Evolutionary conservation across 2,329 filamentous ascomycete species (phyloP), one percentile per base, ranked within the genome.

Genomic region (Colletotrichum lupini): DNA sequence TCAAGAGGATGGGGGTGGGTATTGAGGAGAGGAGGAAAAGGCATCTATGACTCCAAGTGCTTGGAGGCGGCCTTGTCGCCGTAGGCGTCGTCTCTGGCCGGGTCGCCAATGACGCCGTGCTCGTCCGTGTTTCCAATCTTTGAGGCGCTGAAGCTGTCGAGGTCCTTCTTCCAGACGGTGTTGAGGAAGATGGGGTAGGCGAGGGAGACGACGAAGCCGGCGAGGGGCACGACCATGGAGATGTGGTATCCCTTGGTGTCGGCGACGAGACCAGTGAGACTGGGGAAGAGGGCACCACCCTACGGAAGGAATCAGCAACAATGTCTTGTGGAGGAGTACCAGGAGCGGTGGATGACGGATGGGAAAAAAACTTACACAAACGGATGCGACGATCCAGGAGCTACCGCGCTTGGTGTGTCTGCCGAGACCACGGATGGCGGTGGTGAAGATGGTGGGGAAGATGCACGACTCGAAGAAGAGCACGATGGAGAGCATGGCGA

Each of bases 201-300:
- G 83, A 83, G 87, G 1, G 90, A 87, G 2, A 83, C 85, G 4
- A 90, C 79, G 79, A 92, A 90, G 76, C 92, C 92, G 64, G 77
- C 77, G 57, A 93, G 78, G 0, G 92, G 92, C 1, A 95, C 91
- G 9, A 91, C 84, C 90, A 94, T 92, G 5, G 91, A 89, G 53
- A 89, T 82, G 0, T 71, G 67, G 26, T 73, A 67, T 56, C 42
- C 61, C 46, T 53, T 57, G 42, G 58, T 49, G 49, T 73, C 71
- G 12, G 71, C 71, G 11, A 72, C 55, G 5, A 71, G 61, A 6
- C 67, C 71, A 5, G 67, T 71, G 19, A 73, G 46, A 35, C 26
- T 52, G 32, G 71, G 67, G 22, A 66, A 71, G 6, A 71, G 71
- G 1, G 71, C 67, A 22, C 71, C 67, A 4, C 71, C 67, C 71